phyloP scores from a whole-genome alignment of 1,284 basidiomycete genomes.

The Trametes sp. region DNA sequence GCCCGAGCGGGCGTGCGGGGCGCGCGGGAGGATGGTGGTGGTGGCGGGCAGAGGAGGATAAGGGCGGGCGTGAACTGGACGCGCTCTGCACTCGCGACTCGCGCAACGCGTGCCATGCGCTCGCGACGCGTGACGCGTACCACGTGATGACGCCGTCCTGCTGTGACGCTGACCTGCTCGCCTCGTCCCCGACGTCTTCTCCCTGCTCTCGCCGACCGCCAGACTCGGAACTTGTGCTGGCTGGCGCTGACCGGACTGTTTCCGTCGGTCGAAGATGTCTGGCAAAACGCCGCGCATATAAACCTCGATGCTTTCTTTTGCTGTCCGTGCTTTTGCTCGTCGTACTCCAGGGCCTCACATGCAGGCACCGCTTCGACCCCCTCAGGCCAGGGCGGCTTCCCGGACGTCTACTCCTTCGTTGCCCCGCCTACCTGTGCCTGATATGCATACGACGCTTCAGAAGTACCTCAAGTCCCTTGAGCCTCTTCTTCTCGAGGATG shows the following conservation, averaged over 20 bases:
- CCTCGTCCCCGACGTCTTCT: neutral
- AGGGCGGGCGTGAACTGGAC: conserved; percentile 7
- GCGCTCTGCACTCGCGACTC: conserved; percentile 10
- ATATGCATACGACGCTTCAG: conserved; percentile 79
- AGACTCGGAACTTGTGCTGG: neutral
- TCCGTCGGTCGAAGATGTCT: conserved; percentile 4
- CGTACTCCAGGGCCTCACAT: conserved; percentile 14
- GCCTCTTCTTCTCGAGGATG: conserved; percentile 84
- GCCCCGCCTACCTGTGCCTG: conserved; percentile 88
- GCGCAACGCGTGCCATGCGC: conserved; percentile 17
- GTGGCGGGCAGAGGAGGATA: conserved; percentile 4
- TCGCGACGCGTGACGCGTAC: conserved; percentile 26
- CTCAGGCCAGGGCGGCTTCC: conserved; percentile 15
- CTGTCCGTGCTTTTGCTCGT: conserved; percentile 7
- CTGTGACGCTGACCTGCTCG: conserved; percentile 9
- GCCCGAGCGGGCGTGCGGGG: neutral
- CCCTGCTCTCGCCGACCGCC: neutral
- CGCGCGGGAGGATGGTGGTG: conserved; percentile 1
- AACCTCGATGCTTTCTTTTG: conserved; percentile 13
- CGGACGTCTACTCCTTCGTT: conserved; percentile 31
- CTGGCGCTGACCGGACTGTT: neutral
- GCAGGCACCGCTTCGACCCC: conserved; percentile 19
- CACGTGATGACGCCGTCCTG: conserved; percentile 1
- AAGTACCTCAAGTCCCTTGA: conserved; percentile 83
- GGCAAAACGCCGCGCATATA: conserved; percentile 4